phyloP scores from a whole-genome alignment of 2,329 filamentous ascomycete species.

The Xylaria sp. region DNA sequence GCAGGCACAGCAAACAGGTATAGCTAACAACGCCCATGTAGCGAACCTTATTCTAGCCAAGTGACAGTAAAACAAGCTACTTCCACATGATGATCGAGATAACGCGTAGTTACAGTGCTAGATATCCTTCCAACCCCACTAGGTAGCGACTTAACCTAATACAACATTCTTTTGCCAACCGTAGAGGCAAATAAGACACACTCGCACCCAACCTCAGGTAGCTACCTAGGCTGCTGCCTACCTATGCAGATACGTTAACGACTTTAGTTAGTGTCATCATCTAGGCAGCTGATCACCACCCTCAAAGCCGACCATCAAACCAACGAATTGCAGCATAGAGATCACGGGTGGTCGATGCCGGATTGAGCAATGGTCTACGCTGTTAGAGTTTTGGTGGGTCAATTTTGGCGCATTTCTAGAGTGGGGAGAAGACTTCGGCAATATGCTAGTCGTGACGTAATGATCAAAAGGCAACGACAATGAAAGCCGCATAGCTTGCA shows the following conservation, averaged over 20 bases:
- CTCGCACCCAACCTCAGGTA: too few species aligned
- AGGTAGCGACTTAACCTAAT: too few species aligned
- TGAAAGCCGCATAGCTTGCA: slow-evolving; percentile 16
- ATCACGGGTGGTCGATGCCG: slow-evolving; percentile 2
- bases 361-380: slow-evolving; percentile 6
- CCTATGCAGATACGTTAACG: too few species aligned
- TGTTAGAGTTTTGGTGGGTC: not conserved
- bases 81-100: not conserved
- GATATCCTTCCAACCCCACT: too few species aligned
- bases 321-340: slow-evolving; percentile 14
- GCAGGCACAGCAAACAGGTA: not conserved
- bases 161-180: too few species aligned
- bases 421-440: slow-evolving; percentile 17
- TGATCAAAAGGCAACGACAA: slow-evolving; percentile 9
- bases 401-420: slow-evolving; percentile 3
- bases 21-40: too few species aligned
- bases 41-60: too few species aligned
- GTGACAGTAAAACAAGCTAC: too few species aligned
- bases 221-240: too few species aligned
- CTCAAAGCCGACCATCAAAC: not conserved
- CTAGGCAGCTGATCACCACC: slow-evolving; percentile 7
- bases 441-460: slow-evolving; percentile 36
- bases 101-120: too few species aligned
- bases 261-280: not conserved
- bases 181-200: too few species aligned